Base-by-base conservation (phyloP, 768 basidiomycete genomes). In the Lactarius psammicola region DNA sequence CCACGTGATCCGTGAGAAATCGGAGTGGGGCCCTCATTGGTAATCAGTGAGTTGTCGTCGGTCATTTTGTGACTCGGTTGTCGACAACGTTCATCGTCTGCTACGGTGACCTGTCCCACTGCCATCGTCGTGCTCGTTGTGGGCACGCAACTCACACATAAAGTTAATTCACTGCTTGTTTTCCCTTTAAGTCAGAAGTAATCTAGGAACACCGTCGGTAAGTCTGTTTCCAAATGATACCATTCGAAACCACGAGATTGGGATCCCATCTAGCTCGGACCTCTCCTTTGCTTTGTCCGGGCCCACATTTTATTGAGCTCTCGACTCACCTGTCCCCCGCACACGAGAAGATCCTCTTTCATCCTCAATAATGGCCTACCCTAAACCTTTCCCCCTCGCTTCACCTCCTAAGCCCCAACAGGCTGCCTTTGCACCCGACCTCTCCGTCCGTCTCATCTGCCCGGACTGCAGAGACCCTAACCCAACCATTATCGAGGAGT, bases 401-500 rank as follows among this genome's bases (percentile, higher is more conserved):
- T 75, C 76, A 42, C 82, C 84, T 78, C 59, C 77, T 76, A 86
- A 87, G 75, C 77, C 74, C 51, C 78, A 82, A 33, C 83, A 84
- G 70, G 84, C 82, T 15, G 84, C 83, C 23, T 92, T 82, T 75
- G 90, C 88, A 33, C 92, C 91, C 40, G 92, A 94, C 77, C 82
- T 94, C 64, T 87, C 90, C 58, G 89, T 94, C 69, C 90, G 92
- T 56, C 86, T 94, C 72, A 91, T 95, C 71, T 98, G 96, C 75
- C 95, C 95, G 26, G 95, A 98, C 72, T 98, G 96, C 80, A 83
- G 90, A 78, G 91, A 93, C 74, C 92, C 93, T 63, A 91, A 92
- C 73, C 94, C 95, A 17, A 88, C 95, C 70, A 95, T 99, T 74
- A 85, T 95, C 73, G 97, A 99, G 81, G 94, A 98, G 80, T 98